Evolutionary conservation across 257 asterid species (phyloP).

Genomic region (Nicotiana attenuata): DNA sequence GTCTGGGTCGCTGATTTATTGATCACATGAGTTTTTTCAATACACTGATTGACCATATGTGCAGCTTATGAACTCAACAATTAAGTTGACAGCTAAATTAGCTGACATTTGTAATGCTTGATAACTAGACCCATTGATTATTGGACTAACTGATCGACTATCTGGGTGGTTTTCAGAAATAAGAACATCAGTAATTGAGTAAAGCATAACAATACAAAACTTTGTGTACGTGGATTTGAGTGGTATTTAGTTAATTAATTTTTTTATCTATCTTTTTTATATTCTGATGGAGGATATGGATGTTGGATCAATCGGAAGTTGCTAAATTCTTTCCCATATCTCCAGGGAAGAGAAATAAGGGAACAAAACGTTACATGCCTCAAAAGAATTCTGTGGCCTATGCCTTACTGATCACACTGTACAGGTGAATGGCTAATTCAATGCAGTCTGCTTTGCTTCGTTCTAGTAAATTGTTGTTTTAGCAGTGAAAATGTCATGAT

Average conservation of each 20-base stretch:
- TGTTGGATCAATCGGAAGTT: neutral
- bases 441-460: neutral
- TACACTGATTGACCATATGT: neutral
- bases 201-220: neutral
- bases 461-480: neutral
- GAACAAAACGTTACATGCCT: constrained; percentile 64
- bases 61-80: neutral
- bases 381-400: constrained; percentile 93
- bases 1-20: neutral
- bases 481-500: neutral
- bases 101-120: neutral
- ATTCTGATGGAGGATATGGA: neutral
- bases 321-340: constrained; percentile 9
- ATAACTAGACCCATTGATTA: neutral
- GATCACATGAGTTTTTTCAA: neutral
- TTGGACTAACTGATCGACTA: neutral
- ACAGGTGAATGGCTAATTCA: constrained; percentile 44
- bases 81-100: neutral
- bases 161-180: neutral
- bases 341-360: constrained; percentile 59
- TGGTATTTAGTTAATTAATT: neutral
- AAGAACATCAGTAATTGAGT: neutral
- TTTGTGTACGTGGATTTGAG: neutral
- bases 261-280: neutral
- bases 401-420: constrained; percentile 77